phyloP scores from a whole-genome alignment of 2,329 filamentous ascomycete species.

The Colletotrichum abscissum region DNA sequence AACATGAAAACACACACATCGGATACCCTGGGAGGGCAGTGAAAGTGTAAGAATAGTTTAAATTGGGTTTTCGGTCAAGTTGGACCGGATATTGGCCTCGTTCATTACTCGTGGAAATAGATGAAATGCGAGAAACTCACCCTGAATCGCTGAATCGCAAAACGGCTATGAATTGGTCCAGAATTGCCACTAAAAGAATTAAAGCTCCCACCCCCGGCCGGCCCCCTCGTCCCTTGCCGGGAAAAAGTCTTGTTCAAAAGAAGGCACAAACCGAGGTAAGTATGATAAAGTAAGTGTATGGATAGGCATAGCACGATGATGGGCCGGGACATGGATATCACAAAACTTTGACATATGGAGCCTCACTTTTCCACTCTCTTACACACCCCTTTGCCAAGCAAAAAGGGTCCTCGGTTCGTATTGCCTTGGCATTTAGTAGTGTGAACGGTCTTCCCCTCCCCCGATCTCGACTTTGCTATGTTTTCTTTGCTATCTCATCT shows the following conservation, averaged over 20 bases:
- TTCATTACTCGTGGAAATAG: not conserved
- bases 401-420: constrained; percentile 27
- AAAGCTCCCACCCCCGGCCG: not conserved
- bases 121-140: not conserved
- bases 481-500: not conserved
- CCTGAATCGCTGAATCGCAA: not conserved
- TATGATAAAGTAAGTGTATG: not conserved
- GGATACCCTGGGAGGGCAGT: constrained; percentile 2
- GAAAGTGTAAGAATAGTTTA: constrained; percentile 5
- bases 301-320: not conserved
- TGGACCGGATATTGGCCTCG: not conserved
- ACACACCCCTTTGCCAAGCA: not conserved
- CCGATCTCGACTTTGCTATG: not conserved
- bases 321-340: not conserved
- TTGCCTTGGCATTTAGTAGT: constrained; percentile 15
- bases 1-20: not conserved
- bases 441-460: not conserved
- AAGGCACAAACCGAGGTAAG: not conserved
- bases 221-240: not conserved
- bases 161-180: not conserved
- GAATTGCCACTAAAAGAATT: not conserved
- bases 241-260: not conserved
- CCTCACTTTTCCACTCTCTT: not conserved
- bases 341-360: not conserved
- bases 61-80: not conserved